Base-by-base conservation (phyloP, 495 filamentous ascomycete species). In the Aspergillus funiculosus region DNA sequence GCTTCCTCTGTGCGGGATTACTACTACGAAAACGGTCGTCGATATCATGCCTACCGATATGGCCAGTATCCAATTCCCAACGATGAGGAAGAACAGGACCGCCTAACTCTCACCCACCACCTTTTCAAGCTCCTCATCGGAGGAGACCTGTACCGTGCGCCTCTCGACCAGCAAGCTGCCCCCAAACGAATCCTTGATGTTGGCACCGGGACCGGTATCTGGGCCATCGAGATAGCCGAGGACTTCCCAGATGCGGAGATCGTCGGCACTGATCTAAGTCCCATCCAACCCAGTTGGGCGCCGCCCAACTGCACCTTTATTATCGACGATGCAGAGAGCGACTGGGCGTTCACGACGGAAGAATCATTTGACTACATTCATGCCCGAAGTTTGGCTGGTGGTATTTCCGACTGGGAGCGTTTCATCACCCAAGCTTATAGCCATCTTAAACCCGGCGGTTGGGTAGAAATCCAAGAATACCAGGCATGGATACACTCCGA, bases 21-120 rank as follows among this genome's bases (percentile, higher is more conserved):
- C 57, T 64, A 60, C 51, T 75, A 77, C 48, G 73, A 81, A 54
- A 81, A 81, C 49, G 79, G 79, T 46, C 72, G 79, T 29, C 78
- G 79, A 24, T 82, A 82, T 46, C 77, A 82, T 53, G 68, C 76
- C 34, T 81, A 78, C 55, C 67, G 71, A 14, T 66, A 71, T 51
- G 57, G 54, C 63, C 75, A 76, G 40, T 84, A 83, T 42, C 64
- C 67, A 20, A 74, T 76, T 28, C 81, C 81, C 22, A 85, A 83
- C 53, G 80, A 85, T 52, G 56, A 71, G 18, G 54, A 66, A 34
- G 80, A 84, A 52, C 71, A 74, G 49, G 84, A 87, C 49, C 78
- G 86, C 22, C 77, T 88, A 39, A 79, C 81, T 36, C 64, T 89
- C 38, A 67, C 77, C 46, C 84, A 89, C 60, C 74, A 79, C 40